Percentiles rank a stretch among this genome's conserved stretches.
Evolutionary conservation across 495 filamentous ascomycete species (phyloP).

Genomic region (Neurospora intermedia): DNA sequence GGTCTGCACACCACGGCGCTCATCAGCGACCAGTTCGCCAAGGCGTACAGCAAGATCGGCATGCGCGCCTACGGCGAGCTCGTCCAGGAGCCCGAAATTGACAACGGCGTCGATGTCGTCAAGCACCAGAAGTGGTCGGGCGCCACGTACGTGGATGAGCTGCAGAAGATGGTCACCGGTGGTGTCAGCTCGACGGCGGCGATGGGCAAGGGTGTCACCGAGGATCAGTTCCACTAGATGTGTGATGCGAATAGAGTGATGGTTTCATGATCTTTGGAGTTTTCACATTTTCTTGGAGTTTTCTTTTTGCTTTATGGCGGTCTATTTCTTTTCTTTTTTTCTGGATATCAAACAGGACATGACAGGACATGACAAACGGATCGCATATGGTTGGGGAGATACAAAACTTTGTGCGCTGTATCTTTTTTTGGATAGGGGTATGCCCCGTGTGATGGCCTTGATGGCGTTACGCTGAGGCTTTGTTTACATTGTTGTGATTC

Average conservation of each 20-base stretch:
- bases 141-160: slow-evolving; percentile 84
- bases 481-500: neutral
- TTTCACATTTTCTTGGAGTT: neutral
- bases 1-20: slow-evolving; percentile 92
- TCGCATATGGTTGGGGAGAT: neutral
- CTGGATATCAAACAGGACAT: neutral
- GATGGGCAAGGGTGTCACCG: slow-evolving; percentile 96
- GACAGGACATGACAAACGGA: neutral
- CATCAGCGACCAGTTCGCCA: slow-evolving; percentile 77
- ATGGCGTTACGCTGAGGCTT: neutral
- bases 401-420: neutral
- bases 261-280: neutral
- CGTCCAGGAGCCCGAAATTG: slow-evolving; percentile 96
- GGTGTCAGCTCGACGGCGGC: slow-evolving; percentile 84
- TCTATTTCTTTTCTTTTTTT: neutral
- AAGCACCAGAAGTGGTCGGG: slow-evolving; percentile 99
- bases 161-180: slow-evolving; percentile 95
- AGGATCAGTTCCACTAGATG: slow-evolving; percentile 73
- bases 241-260: neutral
- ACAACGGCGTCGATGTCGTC: slow-evolving; percentile 78
- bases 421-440: neutral
- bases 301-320: neutral
- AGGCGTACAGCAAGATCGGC: slow-evolving; percentile 67
- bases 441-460: neutral
- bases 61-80: slow-evolving; percentile 97